Base-by-base conservation (phyloP, 2,329 filamentous ascomycete genomes). In the Fusarium virguliforme region DNA sequence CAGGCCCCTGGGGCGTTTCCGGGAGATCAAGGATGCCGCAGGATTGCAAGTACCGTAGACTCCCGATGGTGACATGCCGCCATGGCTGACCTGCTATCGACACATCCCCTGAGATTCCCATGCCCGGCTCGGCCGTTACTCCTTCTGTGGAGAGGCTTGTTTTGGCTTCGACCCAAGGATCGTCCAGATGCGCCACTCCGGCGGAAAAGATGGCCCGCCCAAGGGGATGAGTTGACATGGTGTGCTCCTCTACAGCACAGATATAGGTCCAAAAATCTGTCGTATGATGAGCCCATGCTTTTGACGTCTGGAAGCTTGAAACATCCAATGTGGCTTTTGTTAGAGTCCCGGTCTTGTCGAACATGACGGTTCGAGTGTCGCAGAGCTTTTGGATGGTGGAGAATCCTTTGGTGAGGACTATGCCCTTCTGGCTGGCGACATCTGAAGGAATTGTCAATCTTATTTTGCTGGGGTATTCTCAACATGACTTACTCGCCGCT, bases 331-430 rank as follows among this genome's bases (percentile, higher is more conserved):
- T 60, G 9, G 62, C 62, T 4, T 38, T 37, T 7, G 62, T 64
- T 12, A 64, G n/a, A 6, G 56, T 64, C n/a, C 62, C 62, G 1
- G 62, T 64, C 10, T 64, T 60, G 56, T 60, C 56, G 24, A 64
- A 64, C n/a, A 64, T n/a, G 15, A 64, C 6, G 0, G 62, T 24
- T 22, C 26, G 30, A 10, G 56, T 60, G 6, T 46, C 24, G 3
- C 40, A 22, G 6, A 64, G 57, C 13, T 55, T 60, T 24, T 60
- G 57, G 22, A 60, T 64, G 0, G 62, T 64, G 22, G 30, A 1
- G 10, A 64, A 46, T 2, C 56, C 62, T 7, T 43, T 53, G 2
- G 30, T 55, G 10, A 64, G 41, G 8, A 60, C 10, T 1, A 64
- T 64, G 7, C 62, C 56, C 28, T 50, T 64, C 40, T 56, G 40